Evolutionary conservation across 768 basidiomycete species (phyloP).

Genomic region (Leccinum barrowsii): DNA sequence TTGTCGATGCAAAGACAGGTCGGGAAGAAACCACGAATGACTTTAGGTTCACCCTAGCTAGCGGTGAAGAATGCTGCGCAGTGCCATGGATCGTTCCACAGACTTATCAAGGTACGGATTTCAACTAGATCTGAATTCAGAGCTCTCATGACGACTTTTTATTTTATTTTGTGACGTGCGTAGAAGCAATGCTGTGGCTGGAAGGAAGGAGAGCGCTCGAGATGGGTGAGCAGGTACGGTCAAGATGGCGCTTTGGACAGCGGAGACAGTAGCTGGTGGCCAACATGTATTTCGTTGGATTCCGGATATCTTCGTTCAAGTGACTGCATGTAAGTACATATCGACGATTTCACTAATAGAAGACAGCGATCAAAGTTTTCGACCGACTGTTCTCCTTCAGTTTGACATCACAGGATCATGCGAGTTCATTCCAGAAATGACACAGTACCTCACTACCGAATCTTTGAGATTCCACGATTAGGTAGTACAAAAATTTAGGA

Average conservation of each 20-base stretch:
- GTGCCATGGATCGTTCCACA: slow-evolving; percentile 54
- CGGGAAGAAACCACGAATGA: slow-evolving; percentile 67
- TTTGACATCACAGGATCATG: no score
- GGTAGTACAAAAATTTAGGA: no score
- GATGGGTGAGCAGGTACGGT: slow-evolving; percentile 63
- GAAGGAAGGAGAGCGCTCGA: slow-evolving; percentile 74
- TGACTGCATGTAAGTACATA: no score
- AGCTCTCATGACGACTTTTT: slow-evolving; percentile 7
- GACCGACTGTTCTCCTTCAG: no score
- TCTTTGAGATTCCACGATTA: no score
- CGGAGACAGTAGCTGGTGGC: neutral
- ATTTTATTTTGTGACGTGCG: slow-evolving; percentile 1
- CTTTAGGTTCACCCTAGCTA: slow-evolving; percentile 72
- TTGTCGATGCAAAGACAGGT: slow-evolving; percentile 66
- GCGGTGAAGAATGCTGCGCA: slow-evolving; percentile 36
- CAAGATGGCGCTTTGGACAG: slow-evolving; percentile 20
- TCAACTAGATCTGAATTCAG: neutral
- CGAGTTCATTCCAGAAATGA: no score
- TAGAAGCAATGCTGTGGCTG: slow-evolving; percentile 84
- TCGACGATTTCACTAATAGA: no score
- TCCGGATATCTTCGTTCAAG: no score
- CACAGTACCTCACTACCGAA: no score
- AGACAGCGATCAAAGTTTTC: no score
- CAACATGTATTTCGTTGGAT: no score
- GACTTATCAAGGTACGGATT: slow-evolving; percentile 58